phyloP scores from a whole-genome alignment of 345 rosid species.

The Eucalyptus guilfoylei region DNA sequence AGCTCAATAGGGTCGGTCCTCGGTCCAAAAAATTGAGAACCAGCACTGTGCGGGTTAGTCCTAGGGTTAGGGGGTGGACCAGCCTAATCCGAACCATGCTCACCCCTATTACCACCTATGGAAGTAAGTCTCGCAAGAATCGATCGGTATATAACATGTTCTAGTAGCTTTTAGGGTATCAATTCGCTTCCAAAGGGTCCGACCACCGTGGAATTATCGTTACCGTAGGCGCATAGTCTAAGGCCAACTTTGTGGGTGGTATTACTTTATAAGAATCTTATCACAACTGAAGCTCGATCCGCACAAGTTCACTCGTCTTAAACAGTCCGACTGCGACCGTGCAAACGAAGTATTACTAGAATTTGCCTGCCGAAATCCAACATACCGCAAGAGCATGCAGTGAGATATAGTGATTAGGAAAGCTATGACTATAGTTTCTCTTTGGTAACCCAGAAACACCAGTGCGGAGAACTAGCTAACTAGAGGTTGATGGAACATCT shows the following conservation, averaged over 20 bases:
- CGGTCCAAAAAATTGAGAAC: no score
- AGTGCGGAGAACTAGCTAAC: rapidly evolving
- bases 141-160: background rate
- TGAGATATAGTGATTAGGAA: background rate
- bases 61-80: no score
- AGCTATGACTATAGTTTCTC: background rate
- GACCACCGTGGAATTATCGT: background rate
- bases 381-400: background rate
- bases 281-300: background rate
- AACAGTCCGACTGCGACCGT: background rate
- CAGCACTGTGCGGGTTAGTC: no score
- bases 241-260: background rate
- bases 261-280: background rate
- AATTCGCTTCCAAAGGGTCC: background rate
- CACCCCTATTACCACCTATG: no score
- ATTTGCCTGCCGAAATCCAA: background rate
- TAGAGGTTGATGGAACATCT: background rate
- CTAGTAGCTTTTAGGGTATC: background rate
- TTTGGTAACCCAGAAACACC: background rate
- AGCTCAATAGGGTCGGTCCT: no score
- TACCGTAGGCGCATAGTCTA: background rate
- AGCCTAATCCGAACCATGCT: no score
- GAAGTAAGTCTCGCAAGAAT: background rate
- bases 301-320: background rate
- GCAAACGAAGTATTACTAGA: background rate